Evolutionary conservation across 1,284 basidiomycete species (phyloP).

Genomic region (Naganishia albida): DNA sequence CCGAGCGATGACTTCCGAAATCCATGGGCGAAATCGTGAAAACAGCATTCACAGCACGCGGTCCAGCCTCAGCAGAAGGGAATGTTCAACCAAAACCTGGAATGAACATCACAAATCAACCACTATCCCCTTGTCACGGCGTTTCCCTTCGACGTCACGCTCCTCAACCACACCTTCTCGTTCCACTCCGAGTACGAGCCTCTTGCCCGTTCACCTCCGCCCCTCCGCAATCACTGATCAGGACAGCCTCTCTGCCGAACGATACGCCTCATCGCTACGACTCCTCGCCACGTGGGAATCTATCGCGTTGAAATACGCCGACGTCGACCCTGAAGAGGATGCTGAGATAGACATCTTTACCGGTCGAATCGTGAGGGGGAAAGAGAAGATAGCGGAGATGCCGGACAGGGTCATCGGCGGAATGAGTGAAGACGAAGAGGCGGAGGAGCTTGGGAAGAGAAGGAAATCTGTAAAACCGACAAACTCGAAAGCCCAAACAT

Average conservation of each 20-base stretch:
- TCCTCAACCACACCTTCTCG: background rate
- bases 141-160: background rate
- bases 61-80: background rate
- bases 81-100: background rate
- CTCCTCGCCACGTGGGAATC: slow-evolving; percentile 42
- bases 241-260: slow-evolving; percentile 25
- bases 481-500: background rate
- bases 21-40: slow-evolving; percentile 7
- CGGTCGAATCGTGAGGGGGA: slow-evolving; percentile 37
- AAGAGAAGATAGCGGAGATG: slow-evolving; percentile 19
- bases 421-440: slow-evolving; percentile 23
- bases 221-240: slow-evolving; percentile 10
- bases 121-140: background rate
- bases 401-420: slow-evolving; percentile 25
- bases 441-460: slow-evolving; percentile 11
- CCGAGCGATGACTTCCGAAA: background rate
- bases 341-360: slow-evolving; percentile 51
- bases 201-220: slow-evolving; percentile 16
- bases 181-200: slow-evolving; percentile 1
- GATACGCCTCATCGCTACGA: slow-evolving; percentile 32
- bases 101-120: background rate
- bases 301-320: slow-evolving; percentile 46
- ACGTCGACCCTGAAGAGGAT: slow-evolving; percentile 47
- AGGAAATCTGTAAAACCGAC: background rate
- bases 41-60: slow-evolving; percentile 9